Conservation (phyloP, 208 protist species). For the Leishmania lainsoni region DNA sequence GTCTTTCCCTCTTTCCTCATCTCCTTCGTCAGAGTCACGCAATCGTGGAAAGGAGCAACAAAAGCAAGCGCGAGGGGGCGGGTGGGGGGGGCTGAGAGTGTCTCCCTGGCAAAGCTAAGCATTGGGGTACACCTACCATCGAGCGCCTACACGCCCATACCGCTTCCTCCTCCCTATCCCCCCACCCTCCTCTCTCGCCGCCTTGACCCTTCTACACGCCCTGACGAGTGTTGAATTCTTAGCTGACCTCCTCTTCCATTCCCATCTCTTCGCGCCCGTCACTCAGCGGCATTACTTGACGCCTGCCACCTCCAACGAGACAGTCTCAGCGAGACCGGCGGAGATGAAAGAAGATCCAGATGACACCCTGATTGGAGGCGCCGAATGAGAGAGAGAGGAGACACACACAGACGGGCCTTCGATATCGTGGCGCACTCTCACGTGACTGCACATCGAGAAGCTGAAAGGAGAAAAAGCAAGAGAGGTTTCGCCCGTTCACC, state of each 20-base stretch:
- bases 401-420: too few species aligned
- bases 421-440: neutral
- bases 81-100: too few species aligned
- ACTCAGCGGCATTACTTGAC: too few species aligned
- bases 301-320: too few species aligned
- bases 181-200: neutral
- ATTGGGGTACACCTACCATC: neutral
- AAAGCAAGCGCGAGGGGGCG: neutral
- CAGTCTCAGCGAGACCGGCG: too few species aligned
- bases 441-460: neutral
- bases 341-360: neutral
- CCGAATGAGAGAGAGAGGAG: neutral
- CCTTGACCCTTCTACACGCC: neutral
- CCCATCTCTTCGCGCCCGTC: too few species aligned
- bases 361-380: neutral
- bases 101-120: neutral
- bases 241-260: too few species aligned
- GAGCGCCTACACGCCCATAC: too few species aligned
- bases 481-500: too few species aligned
- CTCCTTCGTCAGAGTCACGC: neutral
- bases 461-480: neutral
- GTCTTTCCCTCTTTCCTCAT: neutral
- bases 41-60: neutral
- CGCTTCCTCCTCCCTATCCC: neutral
- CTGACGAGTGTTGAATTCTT: neutral